A percentile compares a stretch with the other conserved stretches of the same genome.
Conservation (phyloP, 306 rosid species). For the Astragalus glycyphyllos region DNA sequence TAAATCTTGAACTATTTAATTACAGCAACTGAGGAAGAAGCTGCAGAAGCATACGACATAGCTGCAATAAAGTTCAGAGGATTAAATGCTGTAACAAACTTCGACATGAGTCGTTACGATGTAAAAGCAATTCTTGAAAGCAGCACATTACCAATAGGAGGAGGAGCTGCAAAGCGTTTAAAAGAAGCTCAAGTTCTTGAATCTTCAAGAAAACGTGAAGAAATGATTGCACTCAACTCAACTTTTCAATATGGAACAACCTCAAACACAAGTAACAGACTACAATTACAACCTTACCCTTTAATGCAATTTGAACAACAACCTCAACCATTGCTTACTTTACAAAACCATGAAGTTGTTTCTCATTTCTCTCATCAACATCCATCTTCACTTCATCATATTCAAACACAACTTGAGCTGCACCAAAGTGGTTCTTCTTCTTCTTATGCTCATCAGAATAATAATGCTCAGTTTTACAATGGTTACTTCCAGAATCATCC, state of each 20-base stretch:
- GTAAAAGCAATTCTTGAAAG: slow-evolving; percentile 91
- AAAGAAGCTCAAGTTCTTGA: slow-evolving; percentile 97
- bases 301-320: slow-evolving; percentile 55
- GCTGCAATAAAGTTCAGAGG: slow-evolving; percentile 97
- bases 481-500: slow-evolving; percentile 72
- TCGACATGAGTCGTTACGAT: slow-evolving; percentile 94
- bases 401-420: slow-evolving; percentile 85
- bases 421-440: slow-evolving; percentile 50
- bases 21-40: slow-evolving; percentile 96
- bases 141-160: slow-evolving; percentile 92
- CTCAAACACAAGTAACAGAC: slow-evolving; percentile 33
- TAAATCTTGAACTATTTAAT: not conserved
- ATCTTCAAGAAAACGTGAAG: slow-evolving; percentile 80
- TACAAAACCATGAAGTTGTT: slow-evolving; percentile 66
- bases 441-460: slow-evolving; percentile 6
- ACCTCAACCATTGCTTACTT: slow-evolving; percentile 65
- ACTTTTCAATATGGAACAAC: slow-evolving; percentile 62
- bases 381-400: slow-evolving; percentile 61
- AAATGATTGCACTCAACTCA: slow-evolving; percentile 73
- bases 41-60: slow-evolving; percentile 98
- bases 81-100: slow-evolving; percentile 90
- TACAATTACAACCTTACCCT: slow-evolving; percentile 64
- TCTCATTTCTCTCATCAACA: slow-evolving; percentile 57
- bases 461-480: slow-evolving; percentile 57
- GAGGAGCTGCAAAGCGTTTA: slow-evolving; percentile 89